Percentiles rank a stretch among this genome's conserved stretches.
phyloP scores from a whole-genome alignment of 306 rosid genomes.

The Abrus pulchellus region DNA sequence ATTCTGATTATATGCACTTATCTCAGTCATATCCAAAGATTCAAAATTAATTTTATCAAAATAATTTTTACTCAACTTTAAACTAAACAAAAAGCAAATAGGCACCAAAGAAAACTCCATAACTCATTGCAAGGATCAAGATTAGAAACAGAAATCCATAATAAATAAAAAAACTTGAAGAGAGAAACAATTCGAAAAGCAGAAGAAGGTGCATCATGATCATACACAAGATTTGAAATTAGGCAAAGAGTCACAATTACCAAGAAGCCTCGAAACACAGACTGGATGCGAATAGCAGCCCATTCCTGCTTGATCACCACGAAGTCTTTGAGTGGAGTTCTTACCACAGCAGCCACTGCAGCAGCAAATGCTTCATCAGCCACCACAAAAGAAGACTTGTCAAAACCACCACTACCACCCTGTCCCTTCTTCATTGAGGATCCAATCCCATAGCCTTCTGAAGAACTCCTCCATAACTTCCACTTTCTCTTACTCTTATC shows the following conservation, averaged over 20 bases:
- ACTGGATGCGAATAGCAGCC: conserved; percentile 87
- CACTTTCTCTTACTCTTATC: conserved; percentile 81
- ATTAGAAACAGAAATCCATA: background rate
- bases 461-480: conserved; percentile 82
- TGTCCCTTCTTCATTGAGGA: conserved; percentile 53
- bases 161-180: conserved; percentile 15
- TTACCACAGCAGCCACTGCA: conserved; percentile 78
- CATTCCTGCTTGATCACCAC: conserved; percentile 71
- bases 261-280: conserved; percentile 82
- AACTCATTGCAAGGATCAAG: background rate
- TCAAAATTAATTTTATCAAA: too few species aligned
- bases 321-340: conserved; percentile 80
- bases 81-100: too few species aligned
- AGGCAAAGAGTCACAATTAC: conserved; percentile 43
- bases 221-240: conserved; percentile 19
- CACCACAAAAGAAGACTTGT: conserved; percentile 46
- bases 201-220: background rate
- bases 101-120: background rate
- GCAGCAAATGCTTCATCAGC: conserved; percentile 64
- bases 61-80: too few species aligned
- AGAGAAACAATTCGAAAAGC: background rate
- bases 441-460: conserved; percentile 69
- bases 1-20: too few species aligned
- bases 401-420: conserved; percentile 31
- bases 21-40: too few species aligned